Base-by-base conservation (phyloP, 192 early-diverging fungal species). In the Coemansia sp. region DNA sequence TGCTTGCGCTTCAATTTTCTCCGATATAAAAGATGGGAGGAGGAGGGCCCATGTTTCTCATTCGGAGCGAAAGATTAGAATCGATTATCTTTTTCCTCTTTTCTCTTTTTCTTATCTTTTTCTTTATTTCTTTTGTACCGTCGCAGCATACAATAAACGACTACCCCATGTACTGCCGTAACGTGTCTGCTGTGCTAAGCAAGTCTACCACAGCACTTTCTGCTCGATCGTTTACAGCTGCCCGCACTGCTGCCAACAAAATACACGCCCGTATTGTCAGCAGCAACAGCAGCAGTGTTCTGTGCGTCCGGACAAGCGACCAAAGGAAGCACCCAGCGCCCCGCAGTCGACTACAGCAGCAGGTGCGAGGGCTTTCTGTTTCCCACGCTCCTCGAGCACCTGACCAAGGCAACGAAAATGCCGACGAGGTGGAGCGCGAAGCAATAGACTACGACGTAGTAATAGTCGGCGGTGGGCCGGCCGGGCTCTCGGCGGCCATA, bases 401-500 rank as follows among this genome's bases (percentile, higher is more conserved):
- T 13, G 40, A 43, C 40, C 40, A 43, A 43, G 40, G 0, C 4
- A 43, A 16, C 49, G n/a, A n/a, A n/a, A n/a, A n/a, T n/a, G n/a
- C n/a, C n/a, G 16, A 23, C 26, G 30, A 57, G 8, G 55, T 57
- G 13, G 55, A 57, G 61, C 86, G 87, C 20, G 88, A 86, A 68
- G 86, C 78, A 0, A 94, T 97, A 67, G 94, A 97, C 53, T 92
- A 93, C 34, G 97, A 99, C 63, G 94, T 99, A 1, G 92, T 93
- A 28, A 96, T 99, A 66, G 90, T 99, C 29, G 97, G 97, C 30
- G 95, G 85, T 37, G 97, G 97, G 2, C 97, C 97, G 21, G 87
- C 95, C 37, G 97, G 97, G 29, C 80, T 99, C 37, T 85, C 90
- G 15, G 97, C 97, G n/a, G 95, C 94, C 13, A 99, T 99, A 76